phyloP scores from a whole-genome alignment of 2,329 filamentous ascomycete species.

The Coccinonectria pachysandricola region DNA sequence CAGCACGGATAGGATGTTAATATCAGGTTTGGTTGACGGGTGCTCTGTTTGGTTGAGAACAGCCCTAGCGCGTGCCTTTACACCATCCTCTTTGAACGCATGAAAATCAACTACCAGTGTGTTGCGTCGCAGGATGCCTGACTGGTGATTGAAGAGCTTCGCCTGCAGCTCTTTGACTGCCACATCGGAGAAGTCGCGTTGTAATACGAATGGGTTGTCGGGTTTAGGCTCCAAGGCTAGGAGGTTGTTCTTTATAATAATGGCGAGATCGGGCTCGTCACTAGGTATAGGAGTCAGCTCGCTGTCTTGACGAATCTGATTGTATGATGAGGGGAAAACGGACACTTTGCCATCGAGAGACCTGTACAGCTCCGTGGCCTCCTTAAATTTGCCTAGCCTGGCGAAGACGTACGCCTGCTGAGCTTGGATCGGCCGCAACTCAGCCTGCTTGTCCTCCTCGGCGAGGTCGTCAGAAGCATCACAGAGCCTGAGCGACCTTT shows the following conservation, averaged over 20 bases:
- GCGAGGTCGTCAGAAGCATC: slow-evolving; percentile 62
- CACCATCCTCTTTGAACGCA: slow-evolving; percentile 57
- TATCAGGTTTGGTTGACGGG: slow-evolving; percentile 22
- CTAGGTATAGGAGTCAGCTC: slow-evolving; percentile 19
- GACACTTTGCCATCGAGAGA: slow-evolving; percentile 54
- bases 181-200: slow-evolving; percentile 49
- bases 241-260: slow-evolving; percentile 57
- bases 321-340: slow-evolving; percentile 18
- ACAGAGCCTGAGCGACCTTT: slow-evolving; percentile 60
- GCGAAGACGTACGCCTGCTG: slow-evolving; percentile 67
- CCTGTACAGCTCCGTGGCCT: slow-evolving; percentile 53
- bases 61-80: slow-evolving; percentile 36
- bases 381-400: slow-evolving; percentile 52
- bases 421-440: slow-evolving; percentile 64
- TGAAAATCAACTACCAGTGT: slow-evolving; percentile 53
- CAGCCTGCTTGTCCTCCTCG: slow-evolving; percentile 63
- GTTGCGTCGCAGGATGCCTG: slow-evolving; percentile 45
- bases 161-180: slow-evolving; percentile 45
- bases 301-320: background rate
- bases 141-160: slow-evolving; percentile 64
- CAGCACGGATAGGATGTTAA: slow-evolving; percentile 36
- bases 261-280: slow-evolving; percentile 53
- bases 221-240: slow-evolving; percentile 30
- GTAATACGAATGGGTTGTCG: slow-evolving; percentile 57
- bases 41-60: slow-evolving; percentile 23